Percentiles rank a stretch among this genome's conserved stretches.
phyloP scores from a whole-genome alignment of 163 green algal genomes.

The Chloromonas sp. region DNA sequence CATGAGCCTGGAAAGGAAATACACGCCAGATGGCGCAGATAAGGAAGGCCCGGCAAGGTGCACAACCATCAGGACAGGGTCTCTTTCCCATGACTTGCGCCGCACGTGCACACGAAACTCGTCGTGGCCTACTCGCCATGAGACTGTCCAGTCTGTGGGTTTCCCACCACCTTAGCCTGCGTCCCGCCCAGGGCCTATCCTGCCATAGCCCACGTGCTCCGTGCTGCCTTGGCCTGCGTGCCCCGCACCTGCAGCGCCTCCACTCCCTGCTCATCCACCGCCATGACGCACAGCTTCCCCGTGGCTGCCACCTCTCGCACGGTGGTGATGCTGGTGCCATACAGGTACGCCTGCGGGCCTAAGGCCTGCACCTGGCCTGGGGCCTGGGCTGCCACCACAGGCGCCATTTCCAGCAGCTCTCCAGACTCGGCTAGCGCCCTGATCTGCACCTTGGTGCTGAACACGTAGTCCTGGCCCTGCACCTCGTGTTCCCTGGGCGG shows the following conservation, averaged over 20 bases:
- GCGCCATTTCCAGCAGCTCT: neutral
- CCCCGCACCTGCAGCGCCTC: slow-evolving; percentile 1
- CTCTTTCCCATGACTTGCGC: no score
- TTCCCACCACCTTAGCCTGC: no score
- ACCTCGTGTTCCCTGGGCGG: slow-evolving; percentile 49
- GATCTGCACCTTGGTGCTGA: slow-evolving; percentile 7
- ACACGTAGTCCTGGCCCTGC: slow-evolving; percentile 27
- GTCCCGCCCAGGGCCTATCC: no score
- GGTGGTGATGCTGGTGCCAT: slow-evolving; percentile 46
- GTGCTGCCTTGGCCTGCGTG: no score
- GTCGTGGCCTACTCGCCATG: no score
- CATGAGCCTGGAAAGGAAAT: no score
- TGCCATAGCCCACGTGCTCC: no score
- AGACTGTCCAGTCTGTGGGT: no score
- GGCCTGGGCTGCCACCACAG: neutral
- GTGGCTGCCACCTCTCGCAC: slow-evolving; percentile 59
- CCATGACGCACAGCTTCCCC: slow-evolving; percentile 58
- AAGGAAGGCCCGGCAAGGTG: neutral
- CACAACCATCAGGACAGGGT: neutral
- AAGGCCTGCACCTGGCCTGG: no score
- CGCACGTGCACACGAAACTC: no score
- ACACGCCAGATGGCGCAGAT: no score
- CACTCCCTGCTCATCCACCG: slow-evolving; percentile 55
- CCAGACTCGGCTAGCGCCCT: neutral
- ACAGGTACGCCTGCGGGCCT: slow-evolving; percentile 27